Percentiles rank a stretch among this genome's conserved stretches.
phyloP scores from a whole-genome alignment of 768 basidiomycete genomes.

The Strobilomyces confusus region DNA sequence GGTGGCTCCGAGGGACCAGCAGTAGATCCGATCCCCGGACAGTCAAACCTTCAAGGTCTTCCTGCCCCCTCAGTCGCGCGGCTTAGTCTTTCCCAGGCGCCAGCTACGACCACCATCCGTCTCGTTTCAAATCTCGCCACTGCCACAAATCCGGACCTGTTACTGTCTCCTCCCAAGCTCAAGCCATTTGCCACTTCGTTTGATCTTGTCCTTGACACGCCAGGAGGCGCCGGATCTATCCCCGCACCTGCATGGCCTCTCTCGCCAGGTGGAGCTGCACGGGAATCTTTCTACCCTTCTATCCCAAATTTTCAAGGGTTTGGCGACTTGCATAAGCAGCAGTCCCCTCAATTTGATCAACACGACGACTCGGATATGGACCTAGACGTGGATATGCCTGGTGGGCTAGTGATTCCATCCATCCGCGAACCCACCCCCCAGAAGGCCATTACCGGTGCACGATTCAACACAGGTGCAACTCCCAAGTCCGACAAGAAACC shows the following conservation, averaged over 20 bases:
- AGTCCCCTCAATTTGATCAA: conserved; percentile 9
- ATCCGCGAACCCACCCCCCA: conserved; percentile 22
- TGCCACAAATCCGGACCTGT: conserved; percentile 18
- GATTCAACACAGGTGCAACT: conserved; percentile 23
- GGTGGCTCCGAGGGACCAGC: conserved; percentile 19
- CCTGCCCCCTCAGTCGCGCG: conserved; percentile 60
- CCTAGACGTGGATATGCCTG: conserved; percentile 36
- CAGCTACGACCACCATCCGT: conserved; percentile 46
- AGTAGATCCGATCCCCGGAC: conserved; percentile 55
- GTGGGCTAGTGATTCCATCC: conserved; percentile 22
- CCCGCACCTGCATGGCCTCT: conserved; percentile 38
- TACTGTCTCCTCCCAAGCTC: conserved; percentile 54
- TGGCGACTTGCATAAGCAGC: conserved; percentile 24
- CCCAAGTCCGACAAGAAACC: conserved; percentile 31
- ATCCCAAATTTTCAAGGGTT: conserved; percentile 33
- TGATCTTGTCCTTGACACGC: conserved; percentile 62
- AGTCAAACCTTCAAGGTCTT: conserved; percentile 51
- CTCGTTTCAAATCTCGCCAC: conserved; percentile 35
- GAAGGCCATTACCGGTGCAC: conserved; percentile 4
- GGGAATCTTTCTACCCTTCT: conserved; percentile 37
- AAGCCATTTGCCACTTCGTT: conserved; percentile 64
- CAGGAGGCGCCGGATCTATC: conserved; percentile 25
- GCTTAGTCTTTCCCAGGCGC: conserved; percentile 51
- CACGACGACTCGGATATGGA: conserved; percentile 32
- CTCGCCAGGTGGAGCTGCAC: conserved; percentile 28